Percentiles rank a stretch among this genome's conserved stretches.
Conservation (phyloP, 1,284 basidiomycete species). For the Pyrrhoderma lamaoense region DNA sequence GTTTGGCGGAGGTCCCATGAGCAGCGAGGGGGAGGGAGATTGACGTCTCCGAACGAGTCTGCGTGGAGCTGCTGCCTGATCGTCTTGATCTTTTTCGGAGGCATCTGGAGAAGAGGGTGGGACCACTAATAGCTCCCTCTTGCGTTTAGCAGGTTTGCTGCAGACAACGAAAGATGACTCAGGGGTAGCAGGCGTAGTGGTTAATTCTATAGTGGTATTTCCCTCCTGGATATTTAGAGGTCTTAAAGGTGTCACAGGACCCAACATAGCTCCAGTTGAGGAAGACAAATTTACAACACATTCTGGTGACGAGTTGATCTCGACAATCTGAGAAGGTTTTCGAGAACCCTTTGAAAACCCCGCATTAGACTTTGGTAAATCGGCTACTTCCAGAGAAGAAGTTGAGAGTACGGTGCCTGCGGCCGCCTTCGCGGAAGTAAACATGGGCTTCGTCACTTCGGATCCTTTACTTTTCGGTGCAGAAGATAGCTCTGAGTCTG, state of each 20-base stretch:
- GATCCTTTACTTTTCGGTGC: too few species aligned
- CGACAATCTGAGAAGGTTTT: too few species aligned
- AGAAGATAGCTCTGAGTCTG: neutral
- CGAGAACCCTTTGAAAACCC: too few species aligned
- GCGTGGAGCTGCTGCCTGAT: slow-evolving; percentile 34
- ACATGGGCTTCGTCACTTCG: neutral
- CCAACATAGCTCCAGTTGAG: too few species aligned
- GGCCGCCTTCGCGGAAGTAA: neutral
- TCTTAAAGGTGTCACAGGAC: too few species aligned
- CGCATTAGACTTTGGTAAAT: too few species aligned
- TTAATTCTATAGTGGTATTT: too few species aligned
- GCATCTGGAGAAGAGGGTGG: slow-evolving; percentile 30
- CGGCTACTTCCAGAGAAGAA: neutral
- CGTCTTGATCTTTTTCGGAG: slow-evolving; percentile 25
- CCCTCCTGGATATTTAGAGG: too few species aligned
- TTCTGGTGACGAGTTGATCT: too few species aligned
- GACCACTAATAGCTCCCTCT: slow-evolving; percentile 4
- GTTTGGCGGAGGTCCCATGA: slow-evolving; percentile 11
- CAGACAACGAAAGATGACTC: slow-evolving; percentile 33
- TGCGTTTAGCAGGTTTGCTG: slow-evolving; percentile 13
- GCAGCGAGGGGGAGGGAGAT: neutral
- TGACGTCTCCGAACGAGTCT: slow-evolving; percentile 33
- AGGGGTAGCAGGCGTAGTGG: neutral
- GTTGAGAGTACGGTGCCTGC: neutral
- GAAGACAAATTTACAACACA: too few species aligned